Evolutionary conservation across 2,329 filamentous ascomycete species (phyloP), one percentile per base, ranked within the genome.

Genomic region (Colletotrichum sp.): DNA sequence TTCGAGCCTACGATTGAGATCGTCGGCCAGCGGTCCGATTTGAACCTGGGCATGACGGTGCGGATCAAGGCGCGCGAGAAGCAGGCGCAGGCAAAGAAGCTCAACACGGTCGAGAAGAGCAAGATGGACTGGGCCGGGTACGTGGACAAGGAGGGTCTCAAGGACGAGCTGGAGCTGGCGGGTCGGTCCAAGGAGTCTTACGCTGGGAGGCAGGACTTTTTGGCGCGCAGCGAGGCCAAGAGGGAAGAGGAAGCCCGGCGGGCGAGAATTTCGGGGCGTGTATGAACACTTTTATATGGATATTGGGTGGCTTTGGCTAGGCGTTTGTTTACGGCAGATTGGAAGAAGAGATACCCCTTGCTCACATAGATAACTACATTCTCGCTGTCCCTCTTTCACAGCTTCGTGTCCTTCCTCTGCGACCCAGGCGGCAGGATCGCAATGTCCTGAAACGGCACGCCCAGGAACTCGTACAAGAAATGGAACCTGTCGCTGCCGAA

Each of bases 401-500:
- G 10, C 26, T 76, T 78, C 5, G 76, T 49, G 28, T 18, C 59
- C 21, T 63, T 44, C 5, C 18, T 32, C 32, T 73, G 60, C 18
- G 52, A n/a, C 2, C 63, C 55, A 2, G 77, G 75, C 44, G 77
- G 75, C 7, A 87, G 72, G 52, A 92, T 80, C 76, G 86, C 85
- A 26, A 93, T 80, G 73, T 92, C 90, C 76, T 87, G 88, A 81
- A 89, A 92, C 6, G 90, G 90, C 63, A 95, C 79, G 0, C 87
- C 92, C 60, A 96, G 82, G 81, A 91, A 93, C 74, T 90, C 86
- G 85, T 93, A 96, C 79, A 96, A 89, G 79, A 91, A 94, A 78
- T 92, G 90, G 82, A 93, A 95, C 73, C 93, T 92, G 84, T 96
- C 94, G 84, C 93, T 95, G 4, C 94, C 94, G 84, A 96, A 96